phyloP scores from a whole-genome alignment of 768 basidiomycete genomes.

The Termitomyces heimii region DNA sequence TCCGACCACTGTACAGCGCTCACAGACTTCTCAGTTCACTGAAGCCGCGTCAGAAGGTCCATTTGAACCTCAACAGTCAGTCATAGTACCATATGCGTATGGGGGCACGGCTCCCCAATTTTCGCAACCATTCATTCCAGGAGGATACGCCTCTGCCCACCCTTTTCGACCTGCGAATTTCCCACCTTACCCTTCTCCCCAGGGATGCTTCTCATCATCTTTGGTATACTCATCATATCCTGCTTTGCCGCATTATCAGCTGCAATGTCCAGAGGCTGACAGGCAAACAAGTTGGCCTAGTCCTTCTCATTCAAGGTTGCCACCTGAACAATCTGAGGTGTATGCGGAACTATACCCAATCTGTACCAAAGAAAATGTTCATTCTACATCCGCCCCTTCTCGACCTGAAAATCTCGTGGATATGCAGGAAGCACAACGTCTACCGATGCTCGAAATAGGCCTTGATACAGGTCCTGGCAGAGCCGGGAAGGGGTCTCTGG shows the following conservation, averaged over 20 bases:
- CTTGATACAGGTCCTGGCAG: constrained; percentile 2
- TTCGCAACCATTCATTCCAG: constrained; percentile 17
- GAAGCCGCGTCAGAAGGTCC: constrained; percentile 25
- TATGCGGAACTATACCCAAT: constrained; percentile 21
- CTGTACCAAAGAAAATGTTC: constrained; percentile 17
- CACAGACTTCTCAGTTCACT: constrained; percentile 33
- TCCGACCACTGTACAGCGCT: background rate
- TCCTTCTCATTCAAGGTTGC: constrained; percentile 22
- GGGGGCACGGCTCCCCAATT: constrained; percentile 21
- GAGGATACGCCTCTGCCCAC: constrained; percentile 17
- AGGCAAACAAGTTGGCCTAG: constrained; percentile 47
- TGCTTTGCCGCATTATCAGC: constrained; percentile 29
- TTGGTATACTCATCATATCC: constrained; percentile 31
- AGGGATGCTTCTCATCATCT: constrained; percentile 27
- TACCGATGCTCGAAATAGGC: constrained; percentile 3
- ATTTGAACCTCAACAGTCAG: constrained; percentile 18
- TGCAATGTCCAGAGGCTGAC: constrained; percentile 28
- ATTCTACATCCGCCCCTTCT: constrained; percentile 12
- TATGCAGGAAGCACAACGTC: constrained; percentile 1
- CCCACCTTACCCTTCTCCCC: constrained; percentile 28
- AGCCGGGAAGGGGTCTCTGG: constrained; percentile 22
- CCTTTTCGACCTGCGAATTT: constrained; percentile 31
- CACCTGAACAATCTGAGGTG: constrained; percentile 20
- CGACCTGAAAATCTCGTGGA: constrained; percentile 14
- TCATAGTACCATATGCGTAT: constrained; percentile 20